Evolutionary conservation across 345 rosid genomes (phyloP), one percentile per base, ranked within the genome.

Genomic region (Eucalyptus marginata): DNA sequence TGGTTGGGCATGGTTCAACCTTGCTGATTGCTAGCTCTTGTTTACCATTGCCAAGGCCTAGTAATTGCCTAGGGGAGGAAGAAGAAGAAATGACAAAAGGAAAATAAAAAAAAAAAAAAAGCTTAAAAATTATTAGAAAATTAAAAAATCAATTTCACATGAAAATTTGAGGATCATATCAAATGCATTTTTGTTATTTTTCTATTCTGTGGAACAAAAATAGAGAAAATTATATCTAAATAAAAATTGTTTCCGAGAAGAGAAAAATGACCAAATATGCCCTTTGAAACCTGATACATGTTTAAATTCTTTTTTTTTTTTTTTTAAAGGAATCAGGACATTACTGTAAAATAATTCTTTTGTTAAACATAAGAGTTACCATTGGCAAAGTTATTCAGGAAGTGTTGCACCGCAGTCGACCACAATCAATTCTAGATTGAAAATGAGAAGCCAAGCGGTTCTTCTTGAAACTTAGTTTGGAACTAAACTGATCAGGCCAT

Each of bases 1-100:
- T 52, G 24, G 24, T 0, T 52, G 0, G 24, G 56, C 2, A 0
- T 52, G 24, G 56, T 52, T 52, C 2, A 0, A 18, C 56, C 56
- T 1, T 4, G 0, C 2, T 1, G 2, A 20, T 3, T 0, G 1
- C 10, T 7, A 52, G 24, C 56, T 52, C 24, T 52, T 52, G 10
- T 52, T 52, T 52, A 52, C 58, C 5, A 52, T 52, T 24, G 0
- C 24, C 2, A 52, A 18, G 24, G 1, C 24, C 4, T 18, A 0
- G 24, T 52, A 52, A 52, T 52, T 52, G 24, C 24, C 18, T 52
- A 52, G 24, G 24, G 24, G 24, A 0, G 24, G 56, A 52, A 7
- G 56, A 52, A 52, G 56, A 52, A 52, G 24, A 52, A 3, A 7
- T 0, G 56, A 52, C 24, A 7, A 52, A 7, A 7, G 18, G 4